Evolutionary conservation across 169 alveolate species (phyloP), one percentile per base, ranked within the genome.

Genomic region (Amoebophrya sp.): DNA sequence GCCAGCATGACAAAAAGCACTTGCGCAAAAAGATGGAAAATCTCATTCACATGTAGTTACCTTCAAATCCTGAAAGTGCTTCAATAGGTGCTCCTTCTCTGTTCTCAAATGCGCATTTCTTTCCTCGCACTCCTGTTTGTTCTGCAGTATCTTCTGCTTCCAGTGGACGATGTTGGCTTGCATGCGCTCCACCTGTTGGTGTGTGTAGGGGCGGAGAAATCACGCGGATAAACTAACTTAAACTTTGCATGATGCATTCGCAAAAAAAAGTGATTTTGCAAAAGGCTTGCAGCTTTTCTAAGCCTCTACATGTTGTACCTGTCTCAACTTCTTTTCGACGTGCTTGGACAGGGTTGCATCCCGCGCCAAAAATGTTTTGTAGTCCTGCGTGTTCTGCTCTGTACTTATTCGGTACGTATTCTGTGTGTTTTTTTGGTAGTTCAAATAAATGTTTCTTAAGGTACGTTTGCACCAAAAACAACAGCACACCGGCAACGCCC

Each of bases 21-120:
- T n/a, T n/a, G n/a, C n/a, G n/a, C n/a, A n/a, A n/a, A n/a, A n/a
- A n/a, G n/a, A n/a, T n/a, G n/a, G n/a, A n/a, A n/a, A n/a, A n/a
- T n/a, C n/a, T n/a, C n/a, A n/a, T n/a, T n/a, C n/a, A n/a, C 7
- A 18, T 47, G 18, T 12, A 47, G 66, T 12, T 47, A 66, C 83
- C 83, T 96, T 96, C 91, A 97, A 94, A 83, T 96, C 97, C 89
- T 96, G 96, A 92, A 95, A 96, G 93, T 96, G 97, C 90, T 93
- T 94, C 83, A 95, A 94, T 29, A 97, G 96, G 77, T 94, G 95
- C 89, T 96, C 97, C 93, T 95, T 96, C 94, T 97, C 98, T 35
- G 94, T 94, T 91, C 94, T 93, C 88, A 97, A 94, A n/a, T 96
- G 96, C 40, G 95, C 93, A 93, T 97, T 97, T 90, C 98, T 95